Conservation (phyloP, 202 grass and related monocot species). For the Saccharum hybrid region DNA sequence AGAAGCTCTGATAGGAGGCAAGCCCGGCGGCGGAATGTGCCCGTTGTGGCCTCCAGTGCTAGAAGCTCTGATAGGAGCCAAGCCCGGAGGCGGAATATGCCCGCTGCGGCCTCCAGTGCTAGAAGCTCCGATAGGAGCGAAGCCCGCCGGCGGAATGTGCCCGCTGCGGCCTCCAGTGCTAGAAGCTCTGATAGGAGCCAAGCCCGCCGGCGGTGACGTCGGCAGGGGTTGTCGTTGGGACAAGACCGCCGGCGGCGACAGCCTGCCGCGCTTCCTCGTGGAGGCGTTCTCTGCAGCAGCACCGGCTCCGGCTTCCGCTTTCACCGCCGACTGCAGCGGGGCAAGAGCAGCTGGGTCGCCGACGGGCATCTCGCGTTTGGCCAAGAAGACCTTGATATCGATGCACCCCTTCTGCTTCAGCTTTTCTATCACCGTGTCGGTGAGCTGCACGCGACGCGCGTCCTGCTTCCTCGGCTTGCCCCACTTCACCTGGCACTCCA, state of each 20-base stretch:
- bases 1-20: too few relatives aligned
- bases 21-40: too few relatives aligned
- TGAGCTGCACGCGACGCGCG: not conserved
- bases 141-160: too few relatives aligned
- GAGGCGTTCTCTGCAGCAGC: not conserved
- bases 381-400: not conserved
- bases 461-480: not conserved
- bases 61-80: too few relatives aligned
- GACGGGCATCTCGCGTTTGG: not conserved
- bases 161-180: too few relatives aligned
- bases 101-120: too few relatives aligned
- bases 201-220: not conserved
- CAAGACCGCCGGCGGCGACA: not conserved
- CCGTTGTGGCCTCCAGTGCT: too few relatives aligned
- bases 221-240: not conserved
- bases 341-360: not conserved
- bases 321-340: not conserved
- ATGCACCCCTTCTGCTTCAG: not conserved
- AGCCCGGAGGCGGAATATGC: too few relatives aligned
- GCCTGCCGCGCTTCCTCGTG: not conserved
- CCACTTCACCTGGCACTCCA: not conserved
- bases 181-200: too few relatives aligned
- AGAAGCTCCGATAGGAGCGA: too few relatives aligned
- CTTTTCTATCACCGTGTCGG: not conserved
- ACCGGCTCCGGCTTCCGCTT: not conserved